A percentile compares a stretch with the other conserved stretches of the same genome.
Evolutionary conservation across 257 asterid genomes (phyloP).

Genomic region (Scutellaria galericulata): DNA sequence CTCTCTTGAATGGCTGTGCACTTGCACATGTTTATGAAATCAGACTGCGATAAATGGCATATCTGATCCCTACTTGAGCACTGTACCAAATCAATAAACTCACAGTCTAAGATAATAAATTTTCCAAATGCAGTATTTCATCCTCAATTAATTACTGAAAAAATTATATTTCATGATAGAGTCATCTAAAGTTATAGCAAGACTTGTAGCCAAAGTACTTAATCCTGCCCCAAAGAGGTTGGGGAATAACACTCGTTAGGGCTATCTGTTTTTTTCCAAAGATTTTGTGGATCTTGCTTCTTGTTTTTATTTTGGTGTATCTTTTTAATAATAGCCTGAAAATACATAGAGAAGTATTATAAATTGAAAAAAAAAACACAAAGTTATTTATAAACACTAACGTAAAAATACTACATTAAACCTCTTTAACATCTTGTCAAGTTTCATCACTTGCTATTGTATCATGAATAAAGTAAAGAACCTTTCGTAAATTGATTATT

Average conservation of each 20-base stretch:
- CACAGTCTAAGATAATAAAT: neutral
- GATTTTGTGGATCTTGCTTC: neutral
- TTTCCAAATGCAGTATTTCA: neutral
- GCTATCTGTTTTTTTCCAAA: neutral
- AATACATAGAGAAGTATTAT: neutral
- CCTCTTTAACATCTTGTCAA: neutral
- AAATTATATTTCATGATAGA: neutral
- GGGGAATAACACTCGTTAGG: neutral
- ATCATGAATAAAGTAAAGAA: no score
- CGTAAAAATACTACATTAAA: neutral
- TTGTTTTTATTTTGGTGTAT: neutral
- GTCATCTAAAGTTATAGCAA: neutral
- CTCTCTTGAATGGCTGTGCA: no score
- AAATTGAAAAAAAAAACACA: neutral
- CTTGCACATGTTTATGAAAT: neutral
- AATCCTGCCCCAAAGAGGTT: neutral
- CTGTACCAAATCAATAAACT: neutral
- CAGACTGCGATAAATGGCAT: neutral
- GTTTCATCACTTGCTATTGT: neutral
- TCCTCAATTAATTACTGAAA: neutral
- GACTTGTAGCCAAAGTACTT: neutral
- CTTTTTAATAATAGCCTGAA: neutral
- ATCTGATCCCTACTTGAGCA: neutral
- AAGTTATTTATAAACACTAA: neutral
- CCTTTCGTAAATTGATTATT: no score